These are phyloP conservation scores for Eremochloa ophiuroides DNA, from an alignment of 176 grass and related monocot genomes.

Conservation along the genomic window DNA sequence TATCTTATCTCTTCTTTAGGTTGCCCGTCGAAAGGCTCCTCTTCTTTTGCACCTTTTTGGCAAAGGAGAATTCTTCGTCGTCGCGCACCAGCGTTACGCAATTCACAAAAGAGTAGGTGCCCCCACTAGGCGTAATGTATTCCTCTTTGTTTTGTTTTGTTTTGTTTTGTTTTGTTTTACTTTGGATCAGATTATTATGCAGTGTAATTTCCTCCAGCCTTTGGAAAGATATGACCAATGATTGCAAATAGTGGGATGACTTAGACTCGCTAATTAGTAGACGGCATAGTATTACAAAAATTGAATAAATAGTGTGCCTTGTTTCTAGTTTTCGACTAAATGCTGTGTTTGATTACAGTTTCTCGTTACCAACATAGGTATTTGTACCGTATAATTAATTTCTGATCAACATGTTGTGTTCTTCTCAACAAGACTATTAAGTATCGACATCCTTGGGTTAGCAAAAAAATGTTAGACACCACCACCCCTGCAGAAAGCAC, in stretches of 20 bases:
- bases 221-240: constrained; percentile 29
- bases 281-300: background rate
- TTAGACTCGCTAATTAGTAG: background rate
- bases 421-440: background rate
- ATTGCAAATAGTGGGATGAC: constrained; percentile 23
- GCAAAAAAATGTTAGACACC: background rate
- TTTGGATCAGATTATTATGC: constrained; percentile 14
- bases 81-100: constrained; percentile 52
- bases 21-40: constrained; percentile 43
- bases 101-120: constrained; percentile 39
- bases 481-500: background rate
- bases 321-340: background rate
- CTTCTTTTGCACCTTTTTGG: constrained; percentile 49
- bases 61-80: constrained; percentile 59
- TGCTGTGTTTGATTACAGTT: background rate
- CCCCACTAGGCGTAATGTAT: constrained; percentile 27
- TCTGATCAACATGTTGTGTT: background rate
- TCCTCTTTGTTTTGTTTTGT: background rate
- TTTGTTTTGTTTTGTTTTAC: background rate
- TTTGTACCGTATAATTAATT: background rate
- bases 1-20: constrained; percentile 67
- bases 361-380: background rate
- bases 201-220: constrained; percentile 24
- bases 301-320: background rate
- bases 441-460: background rate